Base-by-base conservation (phyloP, 805 yeast species). In the Suhomyces kilbournensis region DNA sequence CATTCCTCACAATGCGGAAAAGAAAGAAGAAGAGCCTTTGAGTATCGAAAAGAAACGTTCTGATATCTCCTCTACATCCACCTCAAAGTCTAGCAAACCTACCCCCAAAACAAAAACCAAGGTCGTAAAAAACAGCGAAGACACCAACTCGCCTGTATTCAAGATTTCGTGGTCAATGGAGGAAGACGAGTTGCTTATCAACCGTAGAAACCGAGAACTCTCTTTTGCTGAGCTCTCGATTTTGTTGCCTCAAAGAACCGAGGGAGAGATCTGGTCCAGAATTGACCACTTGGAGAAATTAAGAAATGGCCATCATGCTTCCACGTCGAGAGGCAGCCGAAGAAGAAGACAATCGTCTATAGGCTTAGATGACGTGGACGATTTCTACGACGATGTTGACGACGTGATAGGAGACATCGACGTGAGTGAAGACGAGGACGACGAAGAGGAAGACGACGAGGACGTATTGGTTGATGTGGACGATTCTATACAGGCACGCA, bases 161-260 rank as follows among this genome's bases (percentile, higher is more conserved):
- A 56, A 60, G 45, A 66, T 75, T 38, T 77, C 80, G 1, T 80
- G 84, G 84, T 68, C 80, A 2, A 69, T 72, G 60, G 94, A 88
- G 49, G 96, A 90, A 67, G 96, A 90, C 67, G 87, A 84, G 55
- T 66, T 90, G 38, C 60, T 82, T 43, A 77, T 78, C 46, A 75
- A 80, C 53, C 73, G 87, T 48, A 68, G 81, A 8, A 71, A 79
- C 47, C 71, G 83, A 57, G 86, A 85, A 51, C 69, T 90, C 40
- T 79, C 86, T 32, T 77, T 86, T 60, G 86, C 85, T 15, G 97
- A 90, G 68, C 71, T 90, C 38, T 78, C 86, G 14, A 84, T 90
- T 32, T 68, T 90, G 49, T 72, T 90, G 43, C 93, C 94, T 14
- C 79, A 78, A 52, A 80, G 90, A 56, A 77, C 94, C 0, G 91